A percentile compares a stretch with the other conserved stretches of the same genome.
These are phyloP conservation scores for Hypoxylon rubiginosum DNA, from an alignment of 2,329 filamentous ascomycete species.

Conservation along the genomic window DNA sequence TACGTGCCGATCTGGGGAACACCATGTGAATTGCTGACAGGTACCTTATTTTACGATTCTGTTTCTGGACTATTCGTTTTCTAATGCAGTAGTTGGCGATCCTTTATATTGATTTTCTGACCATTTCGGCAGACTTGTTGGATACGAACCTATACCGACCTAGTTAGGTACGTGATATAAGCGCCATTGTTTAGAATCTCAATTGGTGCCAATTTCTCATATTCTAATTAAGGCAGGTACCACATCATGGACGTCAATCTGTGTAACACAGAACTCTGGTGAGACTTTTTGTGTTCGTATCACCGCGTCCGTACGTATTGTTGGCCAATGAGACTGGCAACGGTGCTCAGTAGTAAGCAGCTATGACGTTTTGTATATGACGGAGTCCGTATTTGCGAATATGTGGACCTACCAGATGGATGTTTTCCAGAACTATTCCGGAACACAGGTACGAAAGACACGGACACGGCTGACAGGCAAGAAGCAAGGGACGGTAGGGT, in stretches of 20 bases:
- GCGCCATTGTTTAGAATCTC: not conserved
- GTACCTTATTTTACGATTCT: slow-evolving; percentile 5
- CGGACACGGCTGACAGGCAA: slow-evolving; percentile 12
- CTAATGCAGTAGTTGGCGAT: not conserved
- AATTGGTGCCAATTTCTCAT: not conserved
- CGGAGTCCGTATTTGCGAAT: slow-evolving; percentile 20
- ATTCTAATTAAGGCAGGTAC: not conserved
- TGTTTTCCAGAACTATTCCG: slow-evolving; percentile 39
- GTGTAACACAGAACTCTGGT: slow-evolving; percentile 5
- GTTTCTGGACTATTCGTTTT: not conserved
- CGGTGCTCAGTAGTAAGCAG: not conserved
- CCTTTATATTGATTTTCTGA: slow-evolving; percentile 1
- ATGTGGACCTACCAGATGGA: slow-evolving; percentile 15
- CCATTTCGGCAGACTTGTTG: not conserved
- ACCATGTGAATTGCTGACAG: slow-evolving; percentile 25
- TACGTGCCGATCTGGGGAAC: slow-evolving; percentile 26
- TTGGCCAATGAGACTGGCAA: not conserved
- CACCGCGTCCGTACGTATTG: slow-evolving; percentile 16
- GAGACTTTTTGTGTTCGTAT: slow-evolving; percentile 11
- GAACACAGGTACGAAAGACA: slow-evolving; percentile 17
- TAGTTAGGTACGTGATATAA: not conserved
- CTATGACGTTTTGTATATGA: slow-evolving; percentile 12
- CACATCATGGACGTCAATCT: slow-evolving; percentile 11
- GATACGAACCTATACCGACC: not conserved
- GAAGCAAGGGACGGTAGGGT: not conserved